These are phyloP conservation scores for Apiospora saccharicola DNA, from an alignment of 2,329 filamentous ascomycete genomes.

Conservation along the genomic window DNA sequence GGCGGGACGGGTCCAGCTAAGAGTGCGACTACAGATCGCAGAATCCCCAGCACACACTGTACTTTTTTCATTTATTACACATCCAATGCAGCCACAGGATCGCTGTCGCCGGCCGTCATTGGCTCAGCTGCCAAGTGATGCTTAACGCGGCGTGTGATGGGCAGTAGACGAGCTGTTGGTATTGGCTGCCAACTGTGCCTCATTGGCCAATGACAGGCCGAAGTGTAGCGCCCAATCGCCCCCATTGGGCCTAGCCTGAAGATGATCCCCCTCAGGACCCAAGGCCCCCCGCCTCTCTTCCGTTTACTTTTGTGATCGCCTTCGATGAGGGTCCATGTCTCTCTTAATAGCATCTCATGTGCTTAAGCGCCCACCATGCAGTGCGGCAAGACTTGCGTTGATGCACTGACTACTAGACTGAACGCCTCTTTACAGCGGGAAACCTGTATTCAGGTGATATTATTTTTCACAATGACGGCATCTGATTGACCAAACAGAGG, in stretches of 20 bases:
- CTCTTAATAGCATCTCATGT: constrained; percentile 29
- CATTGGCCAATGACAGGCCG: constrained; percentile 43
- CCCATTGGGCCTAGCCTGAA: constrained; percentile 42
- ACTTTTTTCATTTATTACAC: constrained; percentile 17
- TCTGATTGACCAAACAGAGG: constrained; percentile 37
- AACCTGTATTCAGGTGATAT: constrained; percentile 32
- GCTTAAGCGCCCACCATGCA: constrained; percentile 52
- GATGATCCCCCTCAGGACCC: constrained; percentile 15
- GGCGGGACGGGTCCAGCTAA: constrained; percentile 19
- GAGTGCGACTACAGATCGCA: neutral
- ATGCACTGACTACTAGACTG: constrained; percentile 28
- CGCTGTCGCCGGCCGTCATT: constrained; percentile 34
- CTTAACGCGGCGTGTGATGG: constrained; percentile 39
- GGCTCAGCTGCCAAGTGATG: constrained; percentile 27
- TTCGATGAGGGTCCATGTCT: constrained; percentile 21
- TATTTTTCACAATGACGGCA: constrained; percentile 12
- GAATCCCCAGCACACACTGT: neutral
- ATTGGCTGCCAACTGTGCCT: constrained; percentile 41
- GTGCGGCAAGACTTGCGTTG: constrained; percentile 42
- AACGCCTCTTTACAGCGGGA: constrained; percentile 37
- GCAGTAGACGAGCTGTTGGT: constrained; percentile 39
- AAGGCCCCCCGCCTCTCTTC: constrained; percentile 20
- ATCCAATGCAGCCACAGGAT: constrained; percentile 35
- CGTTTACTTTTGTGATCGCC: constrained; percentile 25
- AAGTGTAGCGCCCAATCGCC: constrained; percentile 49